Evolutionary conservation across 2,329 filamentous ascomycete genomes (phyloP).

Genomic region (Colletotrichum incanum): DNA sequence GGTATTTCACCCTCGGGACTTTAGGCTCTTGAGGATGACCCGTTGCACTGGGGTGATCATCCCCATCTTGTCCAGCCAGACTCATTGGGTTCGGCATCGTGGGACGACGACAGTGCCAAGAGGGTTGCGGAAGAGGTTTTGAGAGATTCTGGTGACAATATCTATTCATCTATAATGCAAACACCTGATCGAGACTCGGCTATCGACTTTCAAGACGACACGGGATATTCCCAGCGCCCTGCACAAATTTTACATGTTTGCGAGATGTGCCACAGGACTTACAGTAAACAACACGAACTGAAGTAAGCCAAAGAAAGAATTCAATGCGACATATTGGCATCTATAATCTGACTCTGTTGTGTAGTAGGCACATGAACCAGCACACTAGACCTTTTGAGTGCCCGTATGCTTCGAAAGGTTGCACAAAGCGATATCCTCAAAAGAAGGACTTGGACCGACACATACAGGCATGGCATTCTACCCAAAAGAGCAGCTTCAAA

Average conservation of each 20-base stretch:
- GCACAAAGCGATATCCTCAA: background rate
- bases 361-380: conserved; percentile 15
- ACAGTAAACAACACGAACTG: background rate
- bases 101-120: background rate
- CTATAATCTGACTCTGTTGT: background rate
- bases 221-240: background rate
- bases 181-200: background rate
- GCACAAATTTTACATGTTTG: background rate
- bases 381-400: background rate
- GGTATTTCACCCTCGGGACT: background rate
- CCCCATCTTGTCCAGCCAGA: background rate
- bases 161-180: rapidly evolving
- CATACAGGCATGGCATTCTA: background rate
- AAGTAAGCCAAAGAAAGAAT: background rate
- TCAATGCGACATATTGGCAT: no score
- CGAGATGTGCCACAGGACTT: background rate
- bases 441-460: conserved; percentile 7
- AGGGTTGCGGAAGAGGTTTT: background rate
- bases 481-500: background rate
- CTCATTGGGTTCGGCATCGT: background rate
- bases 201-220: background rate
- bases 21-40: conserved; percentile 6
- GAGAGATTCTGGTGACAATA: no score
- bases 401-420: background rate
- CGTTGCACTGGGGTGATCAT: background rate